Evolutionary conservation across 1,284 basidiomycete species (phyloP).

Genomic region (Ganoderma resinaceum): DNA sequence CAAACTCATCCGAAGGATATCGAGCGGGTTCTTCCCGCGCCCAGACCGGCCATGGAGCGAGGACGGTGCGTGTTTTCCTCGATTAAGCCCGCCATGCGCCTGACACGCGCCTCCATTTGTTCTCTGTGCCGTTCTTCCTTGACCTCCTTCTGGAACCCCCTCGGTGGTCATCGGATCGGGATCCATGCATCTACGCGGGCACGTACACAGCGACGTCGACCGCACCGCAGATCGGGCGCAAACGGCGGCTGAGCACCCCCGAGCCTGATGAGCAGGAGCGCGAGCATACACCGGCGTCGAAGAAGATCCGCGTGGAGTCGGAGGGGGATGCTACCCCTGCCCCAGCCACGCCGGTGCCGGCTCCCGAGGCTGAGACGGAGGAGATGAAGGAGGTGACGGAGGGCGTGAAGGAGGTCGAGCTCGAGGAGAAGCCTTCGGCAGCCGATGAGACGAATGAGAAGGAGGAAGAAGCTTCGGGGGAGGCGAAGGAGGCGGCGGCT

Average conservation of each 20-base stretch:
- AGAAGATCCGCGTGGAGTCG: conserved; percentile 52
- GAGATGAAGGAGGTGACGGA: conserved; percentile 72
- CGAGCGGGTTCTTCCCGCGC: conserved; percentile 71
- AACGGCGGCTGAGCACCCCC: conserved; percentile 65
- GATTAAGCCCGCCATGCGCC: conserved; percentile 24
- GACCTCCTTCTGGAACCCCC: conserved; percentile 25
- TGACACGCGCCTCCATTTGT: conserved; percentile 26
- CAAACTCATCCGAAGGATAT: conserved; percentile 72
- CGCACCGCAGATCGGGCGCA: conserved; percentile 70
- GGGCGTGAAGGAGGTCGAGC: conserved; percentile 72
- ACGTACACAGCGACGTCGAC: conserved; percentile 67
- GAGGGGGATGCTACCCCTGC: conserved; percentile 24
- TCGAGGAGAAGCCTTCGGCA: conserved; percentile 50
- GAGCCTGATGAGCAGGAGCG: conserved; percentile 50
- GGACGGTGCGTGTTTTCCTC: conserved; percentile 59
- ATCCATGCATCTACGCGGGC: background rate
- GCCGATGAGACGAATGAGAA: conserved; percentile 43
- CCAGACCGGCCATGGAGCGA: conserved; percentile 78
- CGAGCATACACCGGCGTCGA: conserved; percentile 45
- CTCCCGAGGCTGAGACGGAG: conserved; percentile 46
- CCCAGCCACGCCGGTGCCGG: conserved; percentile 31
- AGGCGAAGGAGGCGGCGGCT: conserved; percentile 49
- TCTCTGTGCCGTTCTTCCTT: conserved; percentile 8
- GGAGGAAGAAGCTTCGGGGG: conserved; percentile 43
- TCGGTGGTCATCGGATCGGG: conserved; percentile 10